A percentile compares a stretch with the other conserved stretches of the same genome.
Evolutionary conservation across 805 yeast species (phyloP).

Genomic region (Saturnispora diversa): DNA sequence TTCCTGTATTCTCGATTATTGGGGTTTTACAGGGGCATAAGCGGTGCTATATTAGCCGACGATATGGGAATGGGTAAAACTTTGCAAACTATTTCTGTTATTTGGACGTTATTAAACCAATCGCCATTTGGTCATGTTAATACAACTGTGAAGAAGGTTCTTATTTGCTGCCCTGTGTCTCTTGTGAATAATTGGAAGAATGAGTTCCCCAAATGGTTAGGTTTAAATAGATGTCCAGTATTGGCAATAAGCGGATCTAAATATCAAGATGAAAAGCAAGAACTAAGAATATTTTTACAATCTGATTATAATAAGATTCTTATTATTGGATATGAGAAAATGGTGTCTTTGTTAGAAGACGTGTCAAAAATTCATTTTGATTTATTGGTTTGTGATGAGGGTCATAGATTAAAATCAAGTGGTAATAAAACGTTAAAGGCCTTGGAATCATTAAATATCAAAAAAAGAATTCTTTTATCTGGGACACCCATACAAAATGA

Average conservation of each 20-base stretch:
- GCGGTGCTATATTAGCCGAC: slow-evolving; percentile 85
- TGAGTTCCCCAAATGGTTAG: slow-evolving; percentile 89
- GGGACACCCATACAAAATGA: slow-evolving; percentile 78
- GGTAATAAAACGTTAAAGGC: slow-evolving; percentile 64
- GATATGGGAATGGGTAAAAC: slow-evolving; percentile 97
- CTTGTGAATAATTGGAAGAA: slow-evolving; percentile 78
- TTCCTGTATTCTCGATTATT: slow-evolving; percentile 78
- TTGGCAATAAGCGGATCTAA: slow-evolving; percentile 47
- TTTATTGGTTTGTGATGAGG: slow-evolving; percentile 86
- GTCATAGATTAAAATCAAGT: slow-evolving; percentile 77
- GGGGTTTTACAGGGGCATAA: slow-evolving; percentile 48
- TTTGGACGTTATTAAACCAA: slow-evolving; percentile 77
- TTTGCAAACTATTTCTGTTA: slow-evolving; percentile 68
- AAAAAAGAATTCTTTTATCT: slow-evolving; percentile 56
- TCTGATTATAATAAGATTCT: slow-evolving; percentile 74
- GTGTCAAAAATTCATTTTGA: slow-evolving; percentile 44
- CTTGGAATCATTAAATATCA: slow-evolving; percentile 46
- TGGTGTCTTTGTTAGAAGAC: slow-evolving; percentile 47
- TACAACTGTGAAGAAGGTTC: slow-evolving; percentile 42
- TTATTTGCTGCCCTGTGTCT: slow-evolving; percentile 90
- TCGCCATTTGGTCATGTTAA: slow-evolving; percentile 37
- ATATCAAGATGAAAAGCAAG: slow-evolving; percentile 47
- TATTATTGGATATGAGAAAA: slow-evolving; percentile 81
- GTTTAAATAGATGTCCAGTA: slow-evolving; percentile 53
- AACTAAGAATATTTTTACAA: slow-evolving; percentile 51